A percentile compares a stretch with the other conserved stretches of the same genome.
phyloP scores from a whole-genome alignment of 768 basidiomycete species.

The Tulasnella sp. region DNA sequence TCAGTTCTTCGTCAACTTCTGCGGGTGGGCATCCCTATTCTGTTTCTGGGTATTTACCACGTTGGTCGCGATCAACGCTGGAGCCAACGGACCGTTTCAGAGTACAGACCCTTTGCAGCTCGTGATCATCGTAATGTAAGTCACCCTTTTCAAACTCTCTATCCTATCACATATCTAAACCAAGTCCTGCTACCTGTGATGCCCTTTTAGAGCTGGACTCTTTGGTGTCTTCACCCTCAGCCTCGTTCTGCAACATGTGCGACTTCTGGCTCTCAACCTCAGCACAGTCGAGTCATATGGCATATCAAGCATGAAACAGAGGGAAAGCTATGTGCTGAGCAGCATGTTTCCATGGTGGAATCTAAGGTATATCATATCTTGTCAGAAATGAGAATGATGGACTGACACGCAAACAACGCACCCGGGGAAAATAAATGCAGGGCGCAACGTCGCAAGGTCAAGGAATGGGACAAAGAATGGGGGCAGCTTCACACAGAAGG shows the following conservation, averaged over 20 bases:
- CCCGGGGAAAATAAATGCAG: slow-evolving; percentile 28
- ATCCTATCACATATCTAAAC: not conserved
- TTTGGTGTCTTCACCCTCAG: slow-evolving; percentile 59
- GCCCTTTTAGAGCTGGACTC: slow-evolving; percentile 43
- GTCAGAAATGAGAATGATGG: not conserved
- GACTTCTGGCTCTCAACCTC: slow-evolving; percentile 48
- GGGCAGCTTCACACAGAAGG: slow-evolving; percentile 64
- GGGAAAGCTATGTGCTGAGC: slow-evolving; percentile 43
- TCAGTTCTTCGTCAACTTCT: slow-evolving; percentile 79
- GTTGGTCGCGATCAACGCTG: slow-evolving; percentile 43
- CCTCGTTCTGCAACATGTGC: slow-evolving; percentile 47
- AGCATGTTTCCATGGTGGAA: slow-evolving; percentile 45
- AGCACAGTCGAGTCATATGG: slow-evolving; percentile 74
- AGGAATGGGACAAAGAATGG: slow-evolving; percentile 71
- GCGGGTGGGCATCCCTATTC: slow-evolving; percentile 48
- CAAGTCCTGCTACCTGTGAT: not conserved
- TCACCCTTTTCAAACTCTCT: slow-evolving; percentile 18
- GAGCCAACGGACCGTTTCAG: slow-evolving; percentile 17
- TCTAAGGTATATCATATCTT: slow-evolving; percentile 34
- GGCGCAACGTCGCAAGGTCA: slow-evolving; percentile 22
- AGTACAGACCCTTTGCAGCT: slow-evolving; percentile 56
- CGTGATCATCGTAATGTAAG: slow-evolving; percentile 63
- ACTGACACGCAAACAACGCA: not conserved
- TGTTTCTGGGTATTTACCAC: slow-evolving; percentile 53
- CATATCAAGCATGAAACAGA: slow-evolving; percentile 48